Base-by-base conservation (phyloP, 441 rosid genomes). In the Hypseocharis bilobata region DNA sequence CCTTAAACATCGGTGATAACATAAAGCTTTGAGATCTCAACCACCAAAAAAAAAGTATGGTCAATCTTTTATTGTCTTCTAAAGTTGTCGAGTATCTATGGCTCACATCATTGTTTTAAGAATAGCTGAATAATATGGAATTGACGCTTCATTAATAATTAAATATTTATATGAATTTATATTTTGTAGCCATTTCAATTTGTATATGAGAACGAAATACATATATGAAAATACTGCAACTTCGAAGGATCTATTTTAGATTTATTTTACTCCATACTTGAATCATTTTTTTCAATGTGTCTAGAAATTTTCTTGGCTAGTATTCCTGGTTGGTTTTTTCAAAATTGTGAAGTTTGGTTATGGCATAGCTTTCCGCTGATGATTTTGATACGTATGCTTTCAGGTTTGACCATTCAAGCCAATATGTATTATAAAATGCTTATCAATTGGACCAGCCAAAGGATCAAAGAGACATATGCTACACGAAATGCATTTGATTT, bases 361-460 rank as follows among this genome's bases (percentile, higher is more conserved):
- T 71, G 3, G 22, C 25, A 22, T 64, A 23, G 7, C 60, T 25
- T 40, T 63, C 28, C 10, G 56, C 69, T 77, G 22, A 66, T 54
- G 44, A 55, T 58, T 66, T 52, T 40, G 52, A 67, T 72, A 38
- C 38, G 67, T 22, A 22, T 42, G 68, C 10, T 77, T 81, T 70
- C 80, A 92, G 98, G 97, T 77, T 85, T 91, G 78, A 93, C 98
- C 22, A 85, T 87, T 78, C 98, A 91, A 85, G 97, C 98, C 42
- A 93, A 93, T 68, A 85, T 91, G 95, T 93, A 93, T 66, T 93
- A 93, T 77, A 88, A 90, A 77, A 93, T 87, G 92, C 95, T 93
- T 62, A 85, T 93, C 62, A 83, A 87, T 73, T 93, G 98, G 98
- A 87, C 98, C 38, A 93, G 95, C 83, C 91, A 93, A 79, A 85